phyloP scores from a whole-genome alignment of 495 filamentous ascomycete genomes.

The Xylaria palmicola region DNA sequence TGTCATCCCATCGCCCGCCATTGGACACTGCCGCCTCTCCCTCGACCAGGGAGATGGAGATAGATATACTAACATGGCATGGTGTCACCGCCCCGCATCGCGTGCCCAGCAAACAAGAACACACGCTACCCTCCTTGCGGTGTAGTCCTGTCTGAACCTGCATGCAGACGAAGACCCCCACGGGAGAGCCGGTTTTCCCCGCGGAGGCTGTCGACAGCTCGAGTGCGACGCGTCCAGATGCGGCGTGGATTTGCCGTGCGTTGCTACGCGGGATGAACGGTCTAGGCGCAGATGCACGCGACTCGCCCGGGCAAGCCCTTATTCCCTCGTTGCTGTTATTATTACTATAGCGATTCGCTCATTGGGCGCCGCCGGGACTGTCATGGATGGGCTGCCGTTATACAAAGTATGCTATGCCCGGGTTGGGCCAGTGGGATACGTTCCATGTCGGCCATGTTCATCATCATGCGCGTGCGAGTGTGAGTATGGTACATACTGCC shows the following conservation, averaged over 20 bases:
- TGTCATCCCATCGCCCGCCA: conserved; percentile 3
- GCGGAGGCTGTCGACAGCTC: too few relatives aligned
- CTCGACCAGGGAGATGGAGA: neutral
- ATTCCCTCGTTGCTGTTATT: neutral
- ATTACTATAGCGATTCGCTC: neutral
- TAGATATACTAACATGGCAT: neutral
- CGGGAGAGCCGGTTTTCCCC: conserved; percentile 16
- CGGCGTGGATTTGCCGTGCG: conserved; percentile 7
- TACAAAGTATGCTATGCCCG: neutral
- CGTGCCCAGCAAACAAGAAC: neutral
- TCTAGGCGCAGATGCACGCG: conserved; percentile 1
- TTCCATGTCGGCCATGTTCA: conserved; percentile 2
- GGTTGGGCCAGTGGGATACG: neutral
- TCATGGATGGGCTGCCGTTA: neutral
- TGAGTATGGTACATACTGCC: too few relatives aligned
- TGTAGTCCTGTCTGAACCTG: neutral
- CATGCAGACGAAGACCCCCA: conserved; percentile 10
- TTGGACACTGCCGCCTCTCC: conserved; percentile 9
- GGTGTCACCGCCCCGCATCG: conserved; percentile 8
- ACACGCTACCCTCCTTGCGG: conserved; percentile 3
- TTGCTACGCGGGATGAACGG: neutral
- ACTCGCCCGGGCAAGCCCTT: neutral
- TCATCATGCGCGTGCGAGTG: neutral
- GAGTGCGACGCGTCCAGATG: too few relatives aligned
- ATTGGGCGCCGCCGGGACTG: neutral